Evolutionary conservation across 78 protist genomes (phyloP).

Genomic region (Thecamonas trahens): DNA sequence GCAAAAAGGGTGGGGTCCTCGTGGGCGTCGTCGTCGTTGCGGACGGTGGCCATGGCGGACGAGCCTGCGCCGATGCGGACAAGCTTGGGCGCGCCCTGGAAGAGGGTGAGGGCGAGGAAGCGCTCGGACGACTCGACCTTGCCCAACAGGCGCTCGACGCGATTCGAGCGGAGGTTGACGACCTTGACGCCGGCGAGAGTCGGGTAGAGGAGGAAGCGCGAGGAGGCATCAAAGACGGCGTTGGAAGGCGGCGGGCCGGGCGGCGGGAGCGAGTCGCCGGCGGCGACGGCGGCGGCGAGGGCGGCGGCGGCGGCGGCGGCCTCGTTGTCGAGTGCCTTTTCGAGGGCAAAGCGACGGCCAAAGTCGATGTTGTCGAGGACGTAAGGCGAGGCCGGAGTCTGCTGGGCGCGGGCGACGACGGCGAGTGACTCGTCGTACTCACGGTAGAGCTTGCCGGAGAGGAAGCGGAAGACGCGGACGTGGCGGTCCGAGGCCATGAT

Average conservation of each 20-base stretch:
- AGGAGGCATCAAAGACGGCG: constrained; percentile 75
- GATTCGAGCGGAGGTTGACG: constrained; percentile 53
- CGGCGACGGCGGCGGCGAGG: not conserved
- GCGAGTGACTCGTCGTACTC: constrained; percentile 63
- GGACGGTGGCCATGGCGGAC: constrained; percentile 21
- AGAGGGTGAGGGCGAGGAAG: constrained; percentile 65
- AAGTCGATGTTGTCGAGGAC: constrained; percentile 73
- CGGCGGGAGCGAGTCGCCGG: not conserved
- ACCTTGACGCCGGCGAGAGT: constrained; percentile 85
- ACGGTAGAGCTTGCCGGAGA: constrained; percentile 57
- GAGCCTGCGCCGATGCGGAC: too few relatives aligned
- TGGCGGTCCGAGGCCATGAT: constrained; percentile 40
- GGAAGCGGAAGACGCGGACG: constrained; percentile 57
- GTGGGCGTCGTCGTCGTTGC: constrained; percentile 17
- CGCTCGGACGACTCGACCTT: constrained; percentile 70
- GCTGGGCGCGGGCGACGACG: constrained; percentile 22
- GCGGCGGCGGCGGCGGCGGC: not conserved
- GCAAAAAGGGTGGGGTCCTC: constrained; percentile 80
- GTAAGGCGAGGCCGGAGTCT: not conserved
- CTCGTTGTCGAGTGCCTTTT: constrained; percentile 39
- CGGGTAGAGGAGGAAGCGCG: constrained; percentile 71
- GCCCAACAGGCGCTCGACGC: constrained; percentile 72
- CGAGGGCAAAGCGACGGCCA: constrained; percentile 83
- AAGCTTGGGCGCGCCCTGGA: constrained; percentile 56
- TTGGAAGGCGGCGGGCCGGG: constrained; percentile 35